phyloP scores from a whole-genome alignment of 1,284 basidiomycete genomes.

The Fomes fomentarius region DNA sequence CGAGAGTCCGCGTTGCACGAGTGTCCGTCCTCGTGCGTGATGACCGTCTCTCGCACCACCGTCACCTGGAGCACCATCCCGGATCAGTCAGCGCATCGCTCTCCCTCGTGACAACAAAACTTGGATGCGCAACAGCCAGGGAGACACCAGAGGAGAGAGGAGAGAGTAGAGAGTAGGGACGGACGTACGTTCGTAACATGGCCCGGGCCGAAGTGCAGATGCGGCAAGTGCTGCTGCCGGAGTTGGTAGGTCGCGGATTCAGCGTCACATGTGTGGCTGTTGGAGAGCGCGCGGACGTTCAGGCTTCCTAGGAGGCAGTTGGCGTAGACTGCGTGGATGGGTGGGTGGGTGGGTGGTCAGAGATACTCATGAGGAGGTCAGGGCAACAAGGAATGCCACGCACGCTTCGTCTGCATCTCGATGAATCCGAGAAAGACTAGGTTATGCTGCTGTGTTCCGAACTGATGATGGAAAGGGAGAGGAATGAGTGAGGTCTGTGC shows the following conservation, averaged over 20 bases:
- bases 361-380: background rate
- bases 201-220: background rate
- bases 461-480: slow-evolving; percentile 4
- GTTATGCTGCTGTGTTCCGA: slow-evolving; percentile 16
- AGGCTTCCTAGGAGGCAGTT: slow-evolving; percentile 1
- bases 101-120: background rate
- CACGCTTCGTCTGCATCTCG: slow-evolving; percentile 22
- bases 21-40: background rate
- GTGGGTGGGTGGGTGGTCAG: too few relatives aligned
- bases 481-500: too few relatives aligned
- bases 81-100: background rate
- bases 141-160: background rate
- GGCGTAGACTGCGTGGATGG: background rate
- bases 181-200: background rate
- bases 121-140: background rate
- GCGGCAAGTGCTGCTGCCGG: background rate
- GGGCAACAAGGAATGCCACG: background rate
- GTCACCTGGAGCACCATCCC: background rate
- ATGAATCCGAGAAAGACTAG: slow-evolving; percentile 22
- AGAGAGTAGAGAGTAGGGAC: too few relatives aligned
- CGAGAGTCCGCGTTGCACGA: too few relatives aligned
- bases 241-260: background rate
- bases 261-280: background rate
- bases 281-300: background rate
- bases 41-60: background rate